Base-by-base conservation (phyloP, 345 rosid species). In the Nasturtium officinale region DNA sequence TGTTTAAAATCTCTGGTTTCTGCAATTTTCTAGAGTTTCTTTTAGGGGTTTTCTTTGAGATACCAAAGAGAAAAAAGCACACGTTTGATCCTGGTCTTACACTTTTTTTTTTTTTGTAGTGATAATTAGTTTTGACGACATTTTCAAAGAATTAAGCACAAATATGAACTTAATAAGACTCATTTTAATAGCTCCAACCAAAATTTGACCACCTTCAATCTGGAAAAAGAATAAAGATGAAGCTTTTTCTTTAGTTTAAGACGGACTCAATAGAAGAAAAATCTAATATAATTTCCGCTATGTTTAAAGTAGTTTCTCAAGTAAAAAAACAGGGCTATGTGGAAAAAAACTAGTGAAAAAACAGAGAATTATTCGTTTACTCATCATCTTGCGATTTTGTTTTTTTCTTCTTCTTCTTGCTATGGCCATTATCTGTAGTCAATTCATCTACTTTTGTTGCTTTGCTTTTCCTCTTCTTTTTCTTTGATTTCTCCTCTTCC, bases 381-480 rank as follows among this genome's bases (percentile, higher is more conserved):
- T 74, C 79, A 9, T 81, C 80, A 23, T 81, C 86, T 67, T 81
- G 76, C 0, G 85, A 72, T 17, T 72, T 71, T 1, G 28, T 2
- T 26, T 26, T 26, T 4, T 82, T 30, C 37, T 56, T 76, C 61
- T 79, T 87, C 67, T 81, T 85, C 82, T 79, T 84, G 63, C 80
- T 83, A 47, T 59, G 51, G 9, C 80, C 79, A 55, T 73, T 43
- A 30, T 71, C 72, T 15, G 72, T 58, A 2, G 83, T 60, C 70
- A 78, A 79, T 61, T 86, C 80, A 72, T 76, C 78, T 81, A 80
- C 58, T 85, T 85, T 75, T 73, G 53, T 81, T 59, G 71, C 54
- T 80, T 81, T 65, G 79, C 42, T 67, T 64, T 68, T 60, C 86
- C 83, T 42, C 65, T 71, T 72, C 83, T 79, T 69, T 77, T 83